Conservation (phyloP, 805 yeast species). For the Scheffersomyces amazonensis region DNA sequence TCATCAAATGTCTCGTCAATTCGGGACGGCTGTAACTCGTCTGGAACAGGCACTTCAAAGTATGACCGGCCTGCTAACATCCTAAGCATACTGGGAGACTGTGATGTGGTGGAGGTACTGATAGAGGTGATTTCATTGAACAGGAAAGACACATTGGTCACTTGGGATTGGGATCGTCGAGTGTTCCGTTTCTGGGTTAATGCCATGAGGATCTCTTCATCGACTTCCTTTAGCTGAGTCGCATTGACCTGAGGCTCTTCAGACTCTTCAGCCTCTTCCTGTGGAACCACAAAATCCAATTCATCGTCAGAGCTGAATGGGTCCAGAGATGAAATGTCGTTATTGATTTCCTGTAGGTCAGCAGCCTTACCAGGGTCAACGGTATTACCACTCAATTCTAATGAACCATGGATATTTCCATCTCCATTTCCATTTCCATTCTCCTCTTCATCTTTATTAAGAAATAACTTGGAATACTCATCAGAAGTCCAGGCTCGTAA, state of each 20-base stretch:
- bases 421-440: slow-evolving; percentile 1
- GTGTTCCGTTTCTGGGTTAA: slow-evolving; percentile 15
- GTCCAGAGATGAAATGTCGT: no score
- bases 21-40: slow-evolving; percentile 10
- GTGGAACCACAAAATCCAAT: no score
- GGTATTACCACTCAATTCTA: no score
- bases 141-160: neutral
- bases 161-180: neutral
- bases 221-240: slow-evolving; percentile 13
- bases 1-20: slow-evolving; percentile 33
- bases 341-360: no score
- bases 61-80: neutral
- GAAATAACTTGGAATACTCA: no score
- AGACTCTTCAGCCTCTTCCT: neutral
- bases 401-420: no score
- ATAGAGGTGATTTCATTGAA: neutral
- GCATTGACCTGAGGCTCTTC: slow-evolving; percentile 1
- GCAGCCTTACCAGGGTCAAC: no score
- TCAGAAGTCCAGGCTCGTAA: no score
- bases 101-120: neutral
- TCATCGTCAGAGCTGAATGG: no score
- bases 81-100: neutral
- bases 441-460: no score
- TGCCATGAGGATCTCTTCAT: slow-evolving; percentile 14
- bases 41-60: slow-evolving; percentile 21